Evolutionary conservation across 2,329 filamentous ascomycete species (phyloP).

Genomic region (Aureobasidium vineae): DNA sequence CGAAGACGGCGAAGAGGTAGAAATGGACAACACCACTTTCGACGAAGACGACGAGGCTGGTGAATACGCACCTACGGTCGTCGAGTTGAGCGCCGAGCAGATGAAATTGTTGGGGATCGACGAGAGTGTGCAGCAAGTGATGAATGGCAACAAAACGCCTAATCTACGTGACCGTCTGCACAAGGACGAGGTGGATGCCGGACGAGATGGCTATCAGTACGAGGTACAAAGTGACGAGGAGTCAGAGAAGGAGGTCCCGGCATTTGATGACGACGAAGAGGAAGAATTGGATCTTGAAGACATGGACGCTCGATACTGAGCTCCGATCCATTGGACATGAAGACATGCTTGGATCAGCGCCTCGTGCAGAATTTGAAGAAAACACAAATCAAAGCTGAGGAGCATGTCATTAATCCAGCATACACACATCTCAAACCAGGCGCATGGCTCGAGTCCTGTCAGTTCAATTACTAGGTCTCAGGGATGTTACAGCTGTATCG

Average conservation of each 20-base stretch:
- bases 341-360: neutral
- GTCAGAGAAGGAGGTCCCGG: neutral
- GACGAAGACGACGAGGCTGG: constrained; percentile 64
- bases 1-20: constrained; percentile 63
- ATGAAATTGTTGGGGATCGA: constrained; percentile 39
- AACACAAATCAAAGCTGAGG: no score
- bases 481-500: no score
- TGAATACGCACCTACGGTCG: constrained; percentile 62
- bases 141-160: constrained; percentile 18
- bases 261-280: constrained; percentile 29
- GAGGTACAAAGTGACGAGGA: constrained; percentile 19
- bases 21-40: constrained; percentile 51
- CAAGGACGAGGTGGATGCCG: constrained; percentile 28
- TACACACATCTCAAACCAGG: no score
- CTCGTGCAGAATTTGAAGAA: no score
- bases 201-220: neutral
- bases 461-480: no score
- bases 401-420: no score
- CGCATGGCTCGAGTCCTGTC: no score
- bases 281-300: constrained; percentile 30
- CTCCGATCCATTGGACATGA: neutral
- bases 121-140: constrained; percentile 30
- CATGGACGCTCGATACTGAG: constrained; percentile 28
- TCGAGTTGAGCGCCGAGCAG: constrained; percentile 53
- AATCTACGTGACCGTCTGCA: constrained; percentile 29